Base-by-base conservation (phyloP, 129 eudicot genomes). In the Solidago caesia region DNA sequence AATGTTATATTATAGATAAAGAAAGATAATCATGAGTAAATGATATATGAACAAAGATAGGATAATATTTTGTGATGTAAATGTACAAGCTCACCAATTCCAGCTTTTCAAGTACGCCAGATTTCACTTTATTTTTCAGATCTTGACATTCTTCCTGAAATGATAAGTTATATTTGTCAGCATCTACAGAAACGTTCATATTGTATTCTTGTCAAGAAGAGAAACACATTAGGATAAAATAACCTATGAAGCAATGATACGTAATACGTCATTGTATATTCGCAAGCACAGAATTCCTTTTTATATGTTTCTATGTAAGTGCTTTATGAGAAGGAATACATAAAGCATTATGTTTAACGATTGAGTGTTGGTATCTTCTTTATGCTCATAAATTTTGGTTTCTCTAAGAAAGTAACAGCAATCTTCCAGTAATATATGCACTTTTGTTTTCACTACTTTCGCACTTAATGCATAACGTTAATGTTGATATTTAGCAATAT, bases 121-220 rank as follows among this genome's bases (percentile, higher is more conserved):
- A 72, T 77, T 82, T 82, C 74, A 92, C 75, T 80, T 75, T 84
- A n/a, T 76, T 57, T 67, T 80, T 85, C 84, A 92, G 76, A 44
- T 92, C 94, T 59, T 80, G 80, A 65, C 91, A 87, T 80, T 92
- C 98, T 58, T 87, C 92, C 98, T 89, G 85, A 47, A 39, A 71
- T 42, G 33, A 71, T 21, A 21, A 73, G 43, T 6, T 74, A 49
- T 33, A 33, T 33, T 1, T 33, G 39, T 33, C 39, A 33, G 39
- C 39, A 33, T 33, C 39, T 33, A 33, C 53, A 69, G 49, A 74
- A 75, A 72, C 16, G 58, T 68, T 56, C 6, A 48, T 14, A 39
- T 4, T 8, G 62, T 15, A 33, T 58, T 42, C 11, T 53, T 59
- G 8, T 16, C 56, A 11, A 77, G 25, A 58, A 49, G 49, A 64